Base-by-base conservation (phyloP, 352 stramenopile genomes). In the Ophiocytium majus region DNA sequence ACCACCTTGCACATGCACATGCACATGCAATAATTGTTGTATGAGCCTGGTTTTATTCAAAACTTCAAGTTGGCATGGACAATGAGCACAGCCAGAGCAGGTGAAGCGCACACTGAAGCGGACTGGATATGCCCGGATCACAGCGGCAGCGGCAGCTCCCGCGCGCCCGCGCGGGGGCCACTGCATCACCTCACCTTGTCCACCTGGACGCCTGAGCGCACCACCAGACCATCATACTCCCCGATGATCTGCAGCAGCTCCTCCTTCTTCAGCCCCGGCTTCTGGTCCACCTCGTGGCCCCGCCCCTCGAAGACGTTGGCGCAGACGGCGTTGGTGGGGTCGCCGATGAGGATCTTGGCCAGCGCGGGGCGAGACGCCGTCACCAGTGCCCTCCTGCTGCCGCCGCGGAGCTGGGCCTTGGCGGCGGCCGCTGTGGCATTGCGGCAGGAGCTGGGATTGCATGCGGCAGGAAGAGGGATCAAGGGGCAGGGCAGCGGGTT, bases 151-250 rank as follows among this genome's bases (percentile, higher is more conserved):
- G n/a, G n/a, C n/a, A n/a, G 28, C 57, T 66, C 17, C 57, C 28
- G 57, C 57, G 28, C 28, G 28, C 28, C 28, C 19, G 28, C 57
- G 28, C 28, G 57, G 17, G 57, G 28, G 19, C 28, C 28, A 28
- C 57, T 23, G 28, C 17, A 19, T 35, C 31, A 35, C 17, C 79
- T 76, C 64, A 0, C 0, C 71, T 85, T 71, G 50, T 90, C 84
- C 37, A 89, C 80, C 75, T 63, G 43, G 1, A 88, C 84, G 0
- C 84, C 84, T 10, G 84, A 88, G 14, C 88, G 80, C 74, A 97
- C 92, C n/a, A 97, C 91, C 36, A 97, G 89, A 63, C 94, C 94
- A 83, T 97, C 93, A 89, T 95, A 97, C 81, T 94, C 85, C 0
- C 90, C 88, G 79, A 97, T 93, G 28, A 92, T 88, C 43, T 82